phyloP scores from a whole-genome alignment of 83 land plant genomes.

The Thuja plicata region DNA sequence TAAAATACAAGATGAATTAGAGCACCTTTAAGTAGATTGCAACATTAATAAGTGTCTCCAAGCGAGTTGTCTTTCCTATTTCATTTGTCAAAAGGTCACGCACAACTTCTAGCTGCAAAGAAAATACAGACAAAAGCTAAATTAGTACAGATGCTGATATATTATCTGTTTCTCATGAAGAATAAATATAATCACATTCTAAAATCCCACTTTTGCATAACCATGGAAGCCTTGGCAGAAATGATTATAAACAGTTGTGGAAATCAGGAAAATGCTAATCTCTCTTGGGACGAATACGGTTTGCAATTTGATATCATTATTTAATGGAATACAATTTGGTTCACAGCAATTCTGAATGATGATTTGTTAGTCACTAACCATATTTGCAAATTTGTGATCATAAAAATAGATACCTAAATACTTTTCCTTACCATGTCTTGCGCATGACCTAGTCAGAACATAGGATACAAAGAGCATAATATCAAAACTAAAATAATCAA shows the following conservation, averaged over 20 bases:
- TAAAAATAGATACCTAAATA: neutral
- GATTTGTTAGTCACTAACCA: neutral
- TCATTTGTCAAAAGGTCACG: conserved; percentile 52
- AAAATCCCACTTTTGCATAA: neutral
- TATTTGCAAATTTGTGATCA: neutral
- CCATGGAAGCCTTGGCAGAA: neutral
- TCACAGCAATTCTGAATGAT: neutral
- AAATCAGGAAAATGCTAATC: neutral
- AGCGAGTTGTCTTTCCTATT: conserved; percentile 32
- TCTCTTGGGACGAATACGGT: neutral
- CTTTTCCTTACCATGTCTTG: neutral
- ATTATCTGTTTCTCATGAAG: neutral
- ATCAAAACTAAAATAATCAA: neutral
- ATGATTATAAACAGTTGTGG: neutral
- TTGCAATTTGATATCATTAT: neutral
- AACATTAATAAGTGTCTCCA: conserved; percentile 71
- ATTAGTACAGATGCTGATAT: neutral
- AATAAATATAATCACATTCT: neutral
- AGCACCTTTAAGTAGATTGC: conserved; percentile 83
- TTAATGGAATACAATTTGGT: neutral
- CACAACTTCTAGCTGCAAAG: conserved; percentile 83
- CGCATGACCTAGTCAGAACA: neutral
- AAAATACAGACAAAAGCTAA: conserved; percentile 4
- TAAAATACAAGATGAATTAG: neutral
- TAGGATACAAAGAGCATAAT: neutral